Evolutionary conservation across 148 eudicot genomes (phyloP), one percentile per base, ranked within the genome.

Genomic region (Rhododendron molle): DNA sequence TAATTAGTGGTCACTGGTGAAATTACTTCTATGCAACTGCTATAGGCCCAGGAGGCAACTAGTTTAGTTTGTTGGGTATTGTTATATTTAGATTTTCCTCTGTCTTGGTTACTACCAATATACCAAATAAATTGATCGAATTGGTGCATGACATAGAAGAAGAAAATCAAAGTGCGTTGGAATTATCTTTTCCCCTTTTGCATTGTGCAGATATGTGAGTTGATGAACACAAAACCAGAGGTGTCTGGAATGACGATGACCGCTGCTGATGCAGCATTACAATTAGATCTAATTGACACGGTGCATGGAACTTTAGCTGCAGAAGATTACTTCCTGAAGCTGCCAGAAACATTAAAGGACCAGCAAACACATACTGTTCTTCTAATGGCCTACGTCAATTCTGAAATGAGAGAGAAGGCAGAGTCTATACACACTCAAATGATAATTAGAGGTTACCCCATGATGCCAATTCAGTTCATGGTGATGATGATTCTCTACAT

Each of bases 401-500:
- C 92, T 36, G 92, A 85, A 84, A 85, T 80, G 87, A 90, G 77
- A 87, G 91, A 91, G 81, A 91, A 92, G 85, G 98, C 98, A 12
- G 98, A 95, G 86, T 83, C 90, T 77, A 78, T 95, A 83, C 85
- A 93, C 85, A 90, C 86, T 13, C 69, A 88, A 88, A 90, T 95
- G 93, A 93, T 90, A 87, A 85, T 50, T 46, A 91, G 90, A 90
- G 93, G 91, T 23, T 94, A 91, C 47, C 89, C 90, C 79, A 47
- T 30, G 50, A 88, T 92, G 82, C 36, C 94, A 10, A 98, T 95
- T 83, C 95, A 96, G 14, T 94, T 84, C 88, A 97, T 94, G 86
- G 98, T 94, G 88, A 92, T 97, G 96, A 97, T 95, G 96, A 94
- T 95, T 62, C 96, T 97, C 50, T 97, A 95, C 88, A 92, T 92